Base-by-base conservation (phyloP, 2,329 filamentous ascomycete species). In the Pseudocercospora fijiensis region DNA sequence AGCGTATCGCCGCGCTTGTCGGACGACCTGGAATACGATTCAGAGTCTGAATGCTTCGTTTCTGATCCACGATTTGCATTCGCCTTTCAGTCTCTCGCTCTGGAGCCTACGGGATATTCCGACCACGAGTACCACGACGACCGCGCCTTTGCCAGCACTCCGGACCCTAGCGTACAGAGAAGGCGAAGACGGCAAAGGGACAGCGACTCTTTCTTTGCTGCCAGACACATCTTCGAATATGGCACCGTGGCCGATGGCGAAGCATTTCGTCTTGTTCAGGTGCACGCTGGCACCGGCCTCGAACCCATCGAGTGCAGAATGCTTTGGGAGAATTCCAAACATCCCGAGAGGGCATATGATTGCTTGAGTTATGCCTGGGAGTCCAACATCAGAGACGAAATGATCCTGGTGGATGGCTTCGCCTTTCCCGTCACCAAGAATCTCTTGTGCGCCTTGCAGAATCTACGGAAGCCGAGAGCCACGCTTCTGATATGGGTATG, bases 291-390 rank as follows among this genome's bases (percentile, higher is more conserved):
- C 6, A 67, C 63, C 11, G 68, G 70, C 24, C 57, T 47, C 13
- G 52, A 62, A 5, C 58, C 66, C 10, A 57, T 74, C 0, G 62
- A 70, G 28, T 69, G 70, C 53, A 60, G 64, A 24, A 62, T 74
- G 9, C 65, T 69, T 5, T 70, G 62, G 65, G 70, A 73, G 56
- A 66, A 68, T 13, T 68, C 70, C 10, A 69, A 64, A n/a, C 26
- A 61, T 9, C 69, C 71, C 0, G 49, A 58, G 22, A 61, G 66
- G 24, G 62, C 67, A 4, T 73, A 74, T 53, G 58, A 56, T 20
- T 73, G 72, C 56, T 53, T 74, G 52, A 71, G 68, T 11, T 74
- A 74, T 45, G 71, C 69, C 53, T 74, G 72, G 72, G 71, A 69
- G 28, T 70, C 69, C 9, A 65, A 65, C 2, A 61, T 65, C 18